Evolutionary conservation across 495 filamentous ascomycete species (phyloP).

Genomic region (Daldinia childiae): DNA sequence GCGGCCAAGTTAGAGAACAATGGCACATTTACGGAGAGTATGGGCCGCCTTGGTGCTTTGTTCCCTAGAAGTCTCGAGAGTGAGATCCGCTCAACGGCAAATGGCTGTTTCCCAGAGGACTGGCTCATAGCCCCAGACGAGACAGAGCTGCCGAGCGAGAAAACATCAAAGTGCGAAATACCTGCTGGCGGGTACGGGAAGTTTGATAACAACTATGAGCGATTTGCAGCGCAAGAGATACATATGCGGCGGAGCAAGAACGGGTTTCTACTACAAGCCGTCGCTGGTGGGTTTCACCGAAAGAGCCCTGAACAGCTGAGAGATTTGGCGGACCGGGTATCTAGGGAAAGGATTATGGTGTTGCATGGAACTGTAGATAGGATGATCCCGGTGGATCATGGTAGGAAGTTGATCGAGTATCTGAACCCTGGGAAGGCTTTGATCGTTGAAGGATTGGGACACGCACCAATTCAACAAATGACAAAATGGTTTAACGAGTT

Average conservation of each 20-base stretch:
- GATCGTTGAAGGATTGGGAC: constrained; percentile 66
- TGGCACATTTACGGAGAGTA: constrained; percentile 60
- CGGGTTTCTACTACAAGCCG: constrained; percentile 72
- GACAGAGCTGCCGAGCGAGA: constrained; percentile 41
- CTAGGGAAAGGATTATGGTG: constrained; percentile 69
- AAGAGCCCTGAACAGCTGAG: constrained; percentile 67
- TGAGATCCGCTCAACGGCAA: constrained; percentile 54
- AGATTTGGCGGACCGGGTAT: constrained; percentile 65
- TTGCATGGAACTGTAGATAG: constrained; percentile 71
- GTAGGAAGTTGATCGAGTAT: constrained; percentile 56
- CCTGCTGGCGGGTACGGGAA: constrained; percentile 42
- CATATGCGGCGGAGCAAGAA: constrained; percentile 60
- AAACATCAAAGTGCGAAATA: constrained; percentile 34
- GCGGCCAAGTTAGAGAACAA: constrained; percentile 67
- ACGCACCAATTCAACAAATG: constrained; percentile 67
- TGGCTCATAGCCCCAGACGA: constrained; percentile 69
- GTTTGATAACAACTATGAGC: constrained; percentile 74
- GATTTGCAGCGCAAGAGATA: constrained; percentile 72
- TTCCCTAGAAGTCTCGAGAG: constrained; percentile 67
- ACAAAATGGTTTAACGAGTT: constrained; percentile 62
- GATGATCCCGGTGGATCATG: constrained; percentile 71
- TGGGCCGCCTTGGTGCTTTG: constrained; percentile 57
- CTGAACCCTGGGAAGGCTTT: constrained; percentile 51
- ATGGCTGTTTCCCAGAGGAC: constrained; percentile 62
- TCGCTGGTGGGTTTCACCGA: constrained; percentile 75